Conservation (phyloP, 78 protist species). For the Dictyostelium intermedium region DNA sequence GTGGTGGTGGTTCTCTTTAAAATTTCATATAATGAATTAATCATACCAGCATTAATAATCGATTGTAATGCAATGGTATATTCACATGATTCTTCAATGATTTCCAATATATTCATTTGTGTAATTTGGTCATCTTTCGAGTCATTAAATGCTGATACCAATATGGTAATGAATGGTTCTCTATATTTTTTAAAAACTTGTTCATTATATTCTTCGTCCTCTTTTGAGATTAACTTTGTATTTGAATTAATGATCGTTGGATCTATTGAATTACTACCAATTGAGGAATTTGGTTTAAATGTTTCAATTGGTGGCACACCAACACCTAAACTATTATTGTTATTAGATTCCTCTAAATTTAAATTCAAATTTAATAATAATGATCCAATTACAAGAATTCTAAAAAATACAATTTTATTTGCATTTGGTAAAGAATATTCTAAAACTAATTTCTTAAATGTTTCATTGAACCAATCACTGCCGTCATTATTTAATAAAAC, state of each 20-base stretch:
- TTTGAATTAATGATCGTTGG: neutral
- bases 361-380: neutral
- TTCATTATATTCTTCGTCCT: neutral
- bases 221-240: neutral
- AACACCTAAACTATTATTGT: neutral
- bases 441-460: neutral
- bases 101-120: slow-evolving; percentile 8
- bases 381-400: neutral
- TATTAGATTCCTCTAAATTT: neutral
- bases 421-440: neutral
- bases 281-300: neutral
- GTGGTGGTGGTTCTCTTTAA: neutral
- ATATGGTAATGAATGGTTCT: neutral
- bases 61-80: neutral
- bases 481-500: neutral
- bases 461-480: neutral
- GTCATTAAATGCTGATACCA: neutral
- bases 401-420: neutral
- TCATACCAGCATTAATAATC: neutral
- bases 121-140: neutral
- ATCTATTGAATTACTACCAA: neutral
- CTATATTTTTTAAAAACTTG: slow-evolving; percentile 2
- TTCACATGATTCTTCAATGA: neutral
- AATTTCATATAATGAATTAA: neutral
- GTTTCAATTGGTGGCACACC: neutral